Evolutionary conservation across 768 basidiomycete species (phyloP).

Genomic region (Tylopilus subfusipes): DNA sequence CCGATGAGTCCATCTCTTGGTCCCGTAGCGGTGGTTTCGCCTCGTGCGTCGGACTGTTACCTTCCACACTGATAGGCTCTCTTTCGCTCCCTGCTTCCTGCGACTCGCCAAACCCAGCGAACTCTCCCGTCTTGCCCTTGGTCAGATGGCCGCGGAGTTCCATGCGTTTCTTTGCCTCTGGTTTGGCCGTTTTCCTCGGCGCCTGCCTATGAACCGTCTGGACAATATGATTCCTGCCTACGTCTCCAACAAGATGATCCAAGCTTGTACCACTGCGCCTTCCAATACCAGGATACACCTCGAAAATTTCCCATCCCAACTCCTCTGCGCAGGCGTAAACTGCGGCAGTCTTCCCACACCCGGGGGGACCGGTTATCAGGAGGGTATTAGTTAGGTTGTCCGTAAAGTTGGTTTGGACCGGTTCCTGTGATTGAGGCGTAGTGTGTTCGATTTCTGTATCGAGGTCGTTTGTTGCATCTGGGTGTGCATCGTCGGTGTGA

Average conservation of each 20-base stretch:
- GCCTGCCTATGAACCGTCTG: slow-evolving; percentile 29
- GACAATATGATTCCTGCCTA: slow-evolving; percentile 89
- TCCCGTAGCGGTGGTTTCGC: slow-evolving; percentile 1
- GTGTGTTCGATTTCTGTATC: slow-evolving; percentile 5
- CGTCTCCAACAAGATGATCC: slow-evolving; percentile 81
- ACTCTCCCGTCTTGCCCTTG: slow-evolving; percentile 4
- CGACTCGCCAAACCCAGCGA: background rate
- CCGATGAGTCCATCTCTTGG: background rate
- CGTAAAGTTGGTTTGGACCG: slow-evolving; percentile 29
- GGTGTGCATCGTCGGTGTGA: background rate
- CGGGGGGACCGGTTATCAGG: slow-evolving; percentile 76
- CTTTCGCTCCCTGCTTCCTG: slow-evolving; percentile 15
- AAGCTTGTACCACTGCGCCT: slow-evolving; percentile 78
- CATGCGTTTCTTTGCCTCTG: slow-evolving; percentile 5
- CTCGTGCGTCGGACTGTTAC: slow-evolving; percentile 4
- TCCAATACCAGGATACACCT: slow-evolving; percentile 95
- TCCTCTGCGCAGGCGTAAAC: slow-evolving; percentile 94
- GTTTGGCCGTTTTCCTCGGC: slow-evolving; percentile 1
- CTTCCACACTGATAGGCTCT: slow-evolving; percentile 23
- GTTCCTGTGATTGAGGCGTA: slow-evolving; percentile 9
- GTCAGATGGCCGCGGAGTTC: slow-evolving; percentile 20
- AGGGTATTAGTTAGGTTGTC: slow-evolving; percentile 79
- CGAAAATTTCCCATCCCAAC: slow-evolving; percentile 94
- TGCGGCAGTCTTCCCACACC: slow-evolving; percentile 87
- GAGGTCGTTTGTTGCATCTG: background rate